A percentile compares a stretch with the other conserved stretches of the same genome.
Conservation (phyloP, 1,139 yeast species). For the Saccharomyces uvarum region DNA sequence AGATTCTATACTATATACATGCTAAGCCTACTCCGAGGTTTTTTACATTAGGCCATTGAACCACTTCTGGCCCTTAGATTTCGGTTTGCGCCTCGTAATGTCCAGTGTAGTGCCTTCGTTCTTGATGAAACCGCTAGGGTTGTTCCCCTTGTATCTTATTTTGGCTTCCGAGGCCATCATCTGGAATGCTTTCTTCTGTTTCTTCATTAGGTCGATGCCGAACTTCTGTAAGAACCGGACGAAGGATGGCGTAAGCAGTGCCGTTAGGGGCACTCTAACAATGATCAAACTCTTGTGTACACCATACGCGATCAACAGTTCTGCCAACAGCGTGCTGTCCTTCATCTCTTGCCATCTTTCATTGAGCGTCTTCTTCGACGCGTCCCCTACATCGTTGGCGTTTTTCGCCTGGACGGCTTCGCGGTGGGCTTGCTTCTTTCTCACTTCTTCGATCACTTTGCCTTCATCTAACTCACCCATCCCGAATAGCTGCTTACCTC, state of each 20-base stretch:
- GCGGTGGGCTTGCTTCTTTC: constrained; percentile 14
- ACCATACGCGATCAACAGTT: constrained; percentile 86
- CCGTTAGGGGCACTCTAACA: constrained; percentile 80
- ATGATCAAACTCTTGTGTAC: constrained; percentile 77
- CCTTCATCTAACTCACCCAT: constrained; percentile 39
- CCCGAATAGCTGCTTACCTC: constrained; percentile 53
- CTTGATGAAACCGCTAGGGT: constrained; percentile 25
- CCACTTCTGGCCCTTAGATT: constrained; percentile 26
- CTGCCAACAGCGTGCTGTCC: constrained; percentile 47
- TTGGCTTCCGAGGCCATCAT: constrained; percentile 22
- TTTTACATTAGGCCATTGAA: constrained; percentile 26
- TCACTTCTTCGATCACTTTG: constrained; percentile 27
- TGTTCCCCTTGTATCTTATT: constrained; percentile 25
- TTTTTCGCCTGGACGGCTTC: constrained; percentile 4
- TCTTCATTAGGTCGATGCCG: constrained; percentile 55
- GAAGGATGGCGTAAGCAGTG: constrained; percentile 81
- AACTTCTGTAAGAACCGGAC: constrained; percentile 57
- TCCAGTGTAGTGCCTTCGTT: constrained; percentile 11
- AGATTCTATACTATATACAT: neutral
- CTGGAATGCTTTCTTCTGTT: constrained; percentile 21
- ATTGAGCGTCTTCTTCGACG: constrained; percentile 14
- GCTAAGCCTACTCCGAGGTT: neutral
- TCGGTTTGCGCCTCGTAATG: constrained; percentile 9
- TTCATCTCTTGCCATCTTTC: constrained; percentile 20
- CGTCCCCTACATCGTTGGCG: constrained; percentile 11